Evolutionary conservation across 202 grass and related monocot species (phyloP).

Genomic region (Carex arenaria): DNA sequence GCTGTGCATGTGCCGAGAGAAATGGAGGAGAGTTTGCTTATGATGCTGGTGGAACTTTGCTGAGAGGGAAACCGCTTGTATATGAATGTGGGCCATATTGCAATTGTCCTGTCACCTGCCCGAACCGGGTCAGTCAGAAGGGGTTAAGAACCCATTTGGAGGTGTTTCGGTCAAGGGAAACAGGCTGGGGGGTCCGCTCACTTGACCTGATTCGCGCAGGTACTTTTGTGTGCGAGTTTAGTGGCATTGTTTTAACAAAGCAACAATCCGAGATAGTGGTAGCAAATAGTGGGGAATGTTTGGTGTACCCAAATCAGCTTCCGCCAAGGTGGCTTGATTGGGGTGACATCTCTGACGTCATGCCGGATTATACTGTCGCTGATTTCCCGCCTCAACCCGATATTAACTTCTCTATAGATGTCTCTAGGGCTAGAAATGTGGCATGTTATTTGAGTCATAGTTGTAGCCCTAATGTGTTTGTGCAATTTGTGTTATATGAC

Average conservation of each 20-base stretch:
- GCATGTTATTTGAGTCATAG: constrained; percentile 99
- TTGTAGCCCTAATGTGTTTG: constrained; percentile 90
- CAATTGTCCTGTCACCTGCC: constrained; percentile 66
- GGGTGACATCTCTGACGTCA: constrained; percentile 92
- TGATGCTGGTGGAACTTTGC: constrained; percentile 48
- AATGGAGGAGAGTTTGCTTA: constrained; percentile 87
- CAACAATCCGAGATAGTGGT: constrained; percentile 62
- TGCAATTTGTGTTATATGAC: constrained; percentile 85
- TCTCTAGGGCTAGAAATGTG: constrained; percentile 88
- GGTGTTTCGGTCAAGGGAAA: constrained; percentile 87
- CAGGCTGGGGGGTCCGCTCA: constrained; percentile 91
- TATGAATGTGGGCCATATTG: constrained; percentile 86
- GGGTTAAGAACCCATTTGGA: constrained; percentile 68
- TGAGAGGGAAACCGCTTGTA: constrained; percentile 77
- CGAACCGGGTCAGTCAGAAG: constrained; percentile 88
- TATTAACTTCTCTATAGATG: constrained; percentile 78
- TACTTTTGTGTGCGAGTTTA: constrained; percentile 86
- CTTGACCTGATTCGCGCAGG: constrained; percentile 93
- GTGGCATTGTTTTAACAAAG: constrained; percentile 79
- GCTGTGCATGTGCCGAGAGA: constrained; percentile 66
- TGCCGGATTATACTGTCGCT: constrained; percentile 54
- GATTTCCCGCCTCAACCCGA: constrained; percentile 47
- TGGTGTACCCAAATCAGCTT: constrained; percentile 76
- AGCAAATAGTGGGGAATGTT: constrained; percentile 40
- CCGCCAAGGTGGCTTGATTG: constrained; percentile 86